Evolutionary conservation across 805 yeast genomes (phyloP).

Genomic region (Candida patagonica): DNA sequence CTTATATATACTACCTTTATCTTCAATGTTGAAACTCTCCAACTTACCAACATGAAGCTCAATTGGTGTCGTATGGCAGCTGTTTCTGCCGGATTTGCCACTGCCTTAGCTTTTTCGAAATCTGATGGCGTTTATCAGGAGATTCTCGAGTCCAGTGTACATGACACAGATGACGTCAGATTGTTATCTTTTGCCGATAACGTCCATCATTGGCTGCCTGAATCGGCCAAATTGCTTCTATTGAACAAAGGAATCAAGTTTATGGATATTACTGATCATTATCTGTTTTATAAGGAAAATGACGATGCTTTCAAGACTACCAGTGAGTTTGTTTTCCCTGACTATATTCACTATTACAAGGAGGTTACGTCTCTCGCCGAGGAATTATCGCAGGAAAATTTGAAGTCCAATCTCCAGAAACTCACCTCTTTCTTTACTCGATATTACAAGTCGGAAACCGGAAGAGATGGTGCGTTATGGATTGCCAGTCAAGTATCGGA

Average conservation of each 20-base stretch:
- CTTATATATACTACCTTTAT: too few species aligned
- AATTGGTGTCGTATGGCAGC: too few species aligned
- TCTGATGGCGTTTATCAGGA: neutral
- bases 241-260: slow-evolving; percentile 42
- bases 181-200: slow-evolving; percentile 9
- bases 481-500: slow-evolving; percentile 38
- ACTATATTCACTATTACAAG: slow-evolving; percentile 28
- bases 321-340: slow-evolving; percentile 38
- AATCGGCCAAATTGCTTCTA: slow-evolving; percentile 35
- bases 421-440: slow-evolving; percentile 68
- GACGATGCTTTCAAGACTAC: slow-evolving; percentile 1
- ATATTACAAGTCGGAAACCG: slow-evolving; percentile 64
- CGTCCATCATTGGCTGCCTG: slow-evolving; percentile 25
- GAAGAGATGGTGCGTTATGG: slow-evolving; percentile 65
- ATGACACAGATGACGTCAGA: neutral
- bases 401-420: slow-evolving; percentile 46
- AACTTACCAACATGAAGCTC: too few species aligned
- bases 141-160: too few species aligned
- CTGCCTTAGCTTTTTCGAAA: neutral
- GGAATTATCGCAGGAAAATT: slow-evolving; percentile 37
- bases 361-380: slow-evolving; percentile 34
- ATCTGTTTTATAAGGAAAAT: slow-evolving; percentile 9
- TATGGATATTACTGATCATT: slow-evolving; percentile 53
- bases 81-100: neutral
- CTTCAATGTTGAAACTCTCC: too few species aligned